phyloP scores from a whole-genome alignment of 2,329 filamentous ascomycete species.

The Massarina eburnea region DNA sequence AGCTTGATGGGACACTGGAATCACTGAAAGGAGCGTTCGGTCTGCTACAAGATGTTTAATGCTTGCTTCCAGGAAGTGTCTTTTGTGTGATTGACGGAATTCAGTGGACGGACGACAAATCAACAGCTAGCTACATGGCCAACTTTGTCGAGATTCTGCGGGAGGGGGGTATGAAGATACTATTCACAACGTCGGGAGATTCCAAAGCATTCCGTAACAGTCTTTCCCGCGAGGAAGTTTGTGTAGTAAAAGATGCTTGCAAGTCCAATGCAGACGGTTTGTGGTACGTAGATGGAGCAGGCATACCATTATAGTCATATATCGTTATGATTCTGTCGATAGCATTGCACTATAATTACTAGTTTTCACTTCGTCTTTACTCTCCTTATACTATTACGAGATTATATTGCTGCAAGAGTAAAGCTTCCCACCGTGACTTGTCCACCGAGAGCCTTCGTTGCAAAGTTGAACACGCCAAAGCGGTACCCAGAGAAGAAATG shows the following conservation, averaged over 20 bases:
- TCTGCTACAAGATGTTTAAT: constrained; percentile 3
- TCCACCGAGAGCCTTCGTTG: constrained; percentile 24
- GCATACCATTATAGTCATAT: no score
- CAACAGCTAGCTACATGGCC: constrained; percentile 3
- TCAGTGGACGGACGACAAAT: constrained; percentile 15
- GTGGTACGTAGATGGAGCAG: no score
- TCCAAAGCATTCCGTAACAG: constrained; percentile 9
- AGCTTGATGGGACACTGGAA: constrained; percentile 3
- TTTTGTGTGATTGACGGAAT: constrained; percentile 16
- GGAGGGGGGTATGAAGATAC: constrained; percentile 7
- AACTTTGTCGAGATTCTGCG: constrained; percentile 3
- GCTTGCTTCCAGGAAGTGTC: neutral
- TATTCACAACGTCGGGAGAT: constrained; percentile 15
- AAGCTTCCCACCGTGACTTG: neutral
- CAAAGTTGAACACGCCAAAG: constrained; percentile 34
- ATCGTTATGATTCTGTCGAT: no score
- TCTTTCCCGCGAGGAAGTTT: neutral
- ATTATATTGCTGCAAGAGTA: no score
- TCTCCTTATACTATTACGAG: no score
- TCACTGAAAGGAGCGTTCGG: neutral
- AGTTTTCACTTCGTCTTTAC: no score
- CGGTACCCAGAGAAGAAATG: constrained; percentile 31
- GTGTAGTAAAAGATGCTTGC: neutral
- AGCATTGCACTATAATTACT: no score
- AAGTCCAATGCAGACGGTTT: no score